Percentiles rank a stretch among this genome's conserved stretches.
These are phyloP conservation scores for Phaseolus lunatus DNA, from an alignment of 306 rosid genomes.

Conservation along the genomic window DNA sequence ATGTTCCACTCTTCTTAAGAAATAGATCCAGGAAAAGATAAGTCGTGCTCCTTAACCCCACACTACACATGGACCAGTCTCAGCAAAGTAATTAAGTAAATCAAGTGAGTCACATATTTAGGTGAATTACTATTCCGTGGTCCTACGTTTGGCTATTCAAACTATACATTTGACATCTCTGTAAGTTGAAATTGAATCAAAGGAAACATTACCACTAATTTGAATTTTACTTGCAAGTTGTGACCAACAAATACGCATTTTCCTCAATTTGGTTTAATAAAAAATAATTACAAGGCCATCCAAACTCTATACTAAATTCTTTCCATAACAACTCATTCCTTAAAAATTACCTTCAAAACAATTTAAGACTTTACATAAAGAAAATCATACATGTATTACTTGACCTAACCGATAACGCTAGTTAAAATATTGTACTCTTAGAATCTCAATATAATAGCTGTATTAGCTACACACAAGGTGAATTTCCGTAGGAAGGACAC, in stretches of 20 bases:
- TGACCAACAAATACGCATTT: neutral
- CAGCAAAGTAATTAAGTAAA: constrained; percentile 25
- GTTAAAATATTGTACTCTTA: neutral
- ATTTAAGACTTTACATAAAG: neutral
- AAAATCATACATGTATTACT: neutral
- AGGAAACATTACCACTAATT: neutral
- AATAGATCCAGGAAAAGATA: constrained; percentile 24
- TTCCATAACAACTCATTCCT: neutral
- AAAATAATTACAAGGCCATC: neutral
- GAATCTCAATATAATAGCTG: constrained; percentile 13
- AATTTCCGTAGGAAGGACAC: neutral
- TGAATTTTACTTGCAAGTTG: neutral
- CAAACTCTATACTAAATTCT: neutral
- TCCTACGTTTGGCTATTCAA: constrained; percentile 18
- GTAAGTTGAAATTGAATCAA: constrained; percentile 21
- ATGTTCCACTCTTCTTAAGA: neutral
- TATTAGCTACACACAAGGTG: neutral
- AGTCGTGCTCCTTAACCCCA: neutral
- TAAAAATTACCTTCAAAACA: neutral
- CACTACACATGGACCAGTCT: constrained; percentile 40
- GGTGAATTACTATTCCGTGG: constrained; percentile 32
- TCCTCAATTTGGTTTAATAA: neutral
- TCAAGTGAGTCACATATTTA: constrained; percentile 26
- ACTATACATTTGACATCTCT: constrained; percentile 12
- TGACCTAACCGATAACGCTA: neutral